Base-by-base conservation (phyloP, 345 rosid species). In the Populus pruinosa region DNA sequence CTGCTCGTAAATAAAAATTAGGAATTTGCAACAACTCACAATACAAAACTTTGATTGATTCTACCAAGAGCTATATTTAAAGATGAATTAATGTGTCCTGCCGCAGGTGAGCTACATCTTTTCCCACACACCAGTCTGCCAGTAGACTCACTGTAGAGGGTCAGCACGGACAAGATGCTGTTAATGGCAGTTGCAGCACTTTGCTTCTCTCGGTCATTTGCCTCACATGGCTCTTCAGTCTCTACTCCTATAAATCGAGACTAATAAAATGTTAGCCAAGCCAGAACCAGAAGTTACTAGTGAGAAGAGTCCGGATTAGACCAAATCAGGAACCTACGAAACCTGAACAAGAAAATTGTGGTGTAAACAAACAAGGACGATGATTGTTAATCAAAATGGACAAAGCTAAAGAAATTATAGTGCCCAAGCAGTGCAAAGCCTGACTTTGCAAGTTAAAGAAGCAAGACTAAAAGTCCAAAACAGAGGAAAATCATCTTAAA, bases 41-140 rank as follows among this genome's bases (percentile, higher is more conserved):
- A 87, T 92, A 96, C 93, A 88, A 93, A 96, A 88, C 98, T 96
- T 88, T 96, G 99, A 89, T 89, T 96, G 97, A 96, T 93, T 96
- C 99, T 96, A 93, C 99, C 94, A 44, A 96, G 99, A 87, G 98
- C 91, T 80, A 93, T 87, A 88, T 83, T 85, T 85, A 92, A 74
- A 17, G 95, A 89, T 33, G 98, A 91, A 77, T 84, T 90, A 78
- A 91, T 79, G 73, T 81, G 87, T 64, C 85, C 87, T 6, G 82
- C 35, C 9, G 82, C 89, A 20, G 87, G 85, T 55, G 79, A 80
- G 80, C 81, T 65, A 84, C 84, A 77, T 73, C 96, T 81, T 84
- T 87, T 87, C 68, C 86, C 92, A 65, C 91, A 87, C 7, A 93
- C 94, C 84, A 86, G 73, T 88, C 88, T 87, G 39, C 94, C 96